phyloP scores from a whole-genome alignment of 148 eudicot genomes.

The Nepenthes gracilis region DNA sequence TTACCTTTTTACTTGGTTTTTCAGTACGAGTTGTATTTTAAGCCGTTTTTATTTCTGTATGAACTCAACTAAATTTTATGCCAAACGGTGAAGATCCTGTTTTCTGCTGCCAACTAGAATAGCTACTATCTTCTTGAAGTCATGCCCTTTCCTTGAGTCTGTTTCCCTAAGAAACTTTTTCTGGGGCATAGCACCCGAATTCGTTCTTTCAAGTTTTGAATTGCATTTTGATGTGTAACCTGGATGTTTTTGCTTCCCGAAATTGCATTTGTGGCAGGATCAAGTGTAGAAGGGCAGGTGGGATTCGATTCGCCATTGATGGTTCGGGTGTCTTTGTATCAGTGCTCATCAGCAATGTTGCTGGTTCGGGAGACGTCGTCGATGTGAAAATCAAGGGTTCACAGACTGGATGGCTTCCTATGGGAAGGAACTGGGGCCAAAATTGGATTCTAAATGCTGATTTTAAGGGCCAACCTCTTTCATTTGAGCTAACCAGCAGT shows the following conservation, averaged over 20 bases:
- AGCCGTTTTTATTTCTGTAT: too few species aligned
- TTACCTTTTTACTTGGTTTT: too few species aligned
- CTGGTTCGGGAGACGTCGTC: conserved; percentile 66
- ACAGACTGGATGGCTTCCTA: conserved; percentile 81
- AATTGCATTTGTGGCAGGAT: conserved; percentile 34
- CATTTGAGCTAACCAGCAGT: conserved; percentile 72
- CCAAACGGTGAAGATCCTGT: too few species aligned
- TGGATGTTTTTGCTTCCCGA: neutral
- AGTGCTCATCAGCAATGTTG: conserved; percentile 77
- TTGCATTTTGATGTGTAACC: neutral
- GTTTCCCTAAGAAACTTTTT: too few species aligned
- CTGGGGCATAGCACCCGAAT: too few species aligned
- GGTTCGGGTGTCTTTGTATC: conserved; percentile 67
- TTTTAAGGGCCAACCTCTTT: conserved; percentile 67
- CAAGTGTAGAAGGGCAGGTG: conserved; percentile 85
- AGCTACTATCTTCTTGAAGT: too few species aligned
- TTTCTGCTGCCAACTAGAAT: too few species aligned
- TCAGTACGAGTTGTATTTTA: too few species aligned
- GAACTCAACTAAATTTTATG: too few species aligned
- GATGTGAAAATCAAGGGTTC: conserved; percentile 77
- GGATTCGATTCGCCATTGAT: conserved; percentile 57
- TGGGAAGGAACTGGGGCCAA: conserved; percentile 86
- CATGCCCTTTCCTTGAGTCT: too few species aligned
- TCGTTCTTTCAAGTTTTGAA: too few species aligned
- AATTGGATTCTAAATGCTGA: conserved; percentile 87